Conservation (phyloP, 148 eudicot species). For the Cornus suecica region DNA sequence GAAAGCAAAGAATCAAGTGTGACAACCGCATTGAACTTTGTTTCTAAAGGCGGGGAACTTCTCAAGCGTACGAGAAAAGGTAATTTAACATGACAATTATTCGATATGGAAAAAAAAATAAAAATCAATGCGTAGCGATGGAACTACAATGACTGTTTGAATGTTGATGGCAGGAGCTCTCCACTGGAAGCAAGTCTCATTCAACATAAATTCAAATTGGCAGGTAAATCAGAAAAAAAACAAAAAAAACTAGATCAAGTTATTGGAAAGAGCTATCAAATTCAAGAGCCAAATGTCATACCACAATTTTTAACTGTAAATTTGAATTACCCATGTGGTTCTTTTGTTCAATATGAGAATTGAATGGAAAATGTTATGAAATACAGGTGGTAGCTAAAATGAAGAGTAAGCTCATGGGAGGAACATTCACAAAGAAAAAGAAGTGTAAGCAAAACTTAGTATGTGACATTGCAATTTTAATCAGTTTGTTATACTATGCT, state of each 20-base stretch:
- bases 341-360: neutral
- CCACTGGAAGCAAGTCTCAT: slow-evolving; percentile 88
- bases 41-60: slow-evolving; percentile 75
- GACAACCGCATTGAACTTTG: slow-evolving; percentile 48
- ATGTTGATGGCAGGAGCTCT: slow-evolving; percentile 60
- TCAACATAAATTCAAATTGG: slow-evolving; percentile 65
- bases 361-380: neutral
- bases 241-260: neutral
- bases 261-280: neutral
- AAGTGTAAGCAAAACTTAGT: slow-evolving; percentile 54
- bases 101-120: neutral
- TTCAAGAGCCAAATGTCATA: neutral
- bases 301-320: neutral
- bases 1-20: slow-evolving; percentile 49
- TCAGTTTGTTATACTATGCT: no score
- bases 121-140: neutral
- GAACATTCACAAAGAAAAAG: slow-evolving; percentile 95
- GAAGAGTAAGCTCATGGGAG: slow-evolving; percentile 93
- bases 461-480: neutral
- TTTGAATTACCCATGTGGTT: neutral
- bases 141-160: neutral
- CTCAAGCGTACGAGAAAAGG: slow-evolving; percentile 95
- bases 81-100: slow-evolving; percentile 9
- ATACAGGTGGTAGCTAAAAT: slow-evolving; percentile 75
- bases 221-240: slow-evolving; percentile 49